Evolutionary conservation across 345 rosid species (phyloP), one percentile per base, ranked within the genome.

Genomic region (Eucalyptus pauciflora): DNA sequence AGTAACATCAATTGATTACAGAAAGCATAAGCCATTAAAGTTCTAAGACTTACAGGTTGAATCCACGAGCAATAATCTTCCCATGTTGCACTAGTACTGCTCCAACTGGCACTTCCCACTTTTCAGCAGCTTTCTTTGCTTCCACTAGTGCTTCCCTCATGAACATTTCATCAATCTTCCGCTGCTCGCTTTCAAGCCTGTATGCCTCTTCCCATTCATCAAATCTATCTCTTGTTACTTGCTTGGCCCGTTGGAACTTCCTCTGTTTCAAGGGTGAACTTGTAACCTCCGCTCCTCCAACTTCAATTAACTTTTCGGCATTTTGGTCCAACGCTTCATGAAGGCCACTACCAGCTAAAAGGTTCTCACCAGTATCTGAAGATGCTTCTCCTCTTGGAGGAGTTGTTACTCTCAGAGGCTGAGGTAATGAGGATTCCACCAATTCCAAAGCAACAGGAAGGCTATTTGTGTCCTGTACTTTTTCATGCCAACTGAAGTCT

Each of bases 191-290:
- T 90, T 98, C 98, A 87, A 90, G 90, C 88, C 83, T 89, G 90
- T 94, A 95, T 54, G 99, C 99, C 90, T 98, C 99, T 93, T 98
- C 99, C 99, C 99, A 98, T 83, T 97, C 98, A 88, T 97, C 99
- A 93, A 96, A 98, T 90, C 93, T 95, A 89, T 98, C 97, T 76
- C 92, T 94, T 46, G 91, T 87, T 51, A 97, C 97, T 90, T 97
- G 99, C 89, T 92, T 93, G 83, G 91, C 91, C 89, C 96, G 92
- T 90, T 94, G 98, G 90, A 98, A 94, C 91, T 89, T 97, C 92
- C 95, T 95, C 89, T 90, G 97, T 92, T 88, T 95, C 87, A 94
- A 90, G 5, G 90, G 92, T 45, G 94, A 93, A 81, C 90, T 94
- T 85, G 91, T 91, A 50, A 86, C 92, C 25, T 86, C 88, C 69